These are phyloP conservation scores for Corylus heterophylla DNA, from an alignment of 306 rosid species.

Conservation along the genomic window DNA sequence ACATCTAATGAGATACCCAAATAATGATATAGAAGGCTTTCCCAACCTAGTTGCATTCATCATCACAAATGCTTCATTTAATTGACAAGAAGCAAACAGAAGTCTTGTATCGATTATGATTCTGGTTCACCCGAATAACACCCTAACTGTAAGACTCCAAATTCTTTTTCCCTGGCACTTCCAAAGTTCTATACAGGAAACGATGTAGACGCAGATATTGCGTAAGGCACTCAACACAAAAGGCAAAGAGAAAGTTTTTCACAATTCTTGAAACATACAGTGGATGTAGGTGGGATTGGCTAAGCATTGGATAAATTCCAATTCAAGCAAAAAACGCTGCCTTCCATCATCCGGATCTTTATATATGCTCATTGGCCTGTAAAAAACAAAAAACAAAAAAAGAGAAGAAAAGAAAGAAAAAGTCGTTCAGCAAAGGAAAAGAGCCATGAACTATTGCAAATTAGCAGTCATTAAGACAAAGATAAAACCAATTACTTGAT, in stretches of 20 bases:
- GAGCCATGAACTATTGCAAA: conserved; percentile 13
- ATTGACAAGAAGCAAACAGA: neutral
- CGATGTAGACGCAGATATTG: conserved; percentile 6
- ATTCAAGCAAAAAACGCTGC: conserved; percentile 88
- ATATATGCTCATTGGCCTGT: conserved; percentile 66
- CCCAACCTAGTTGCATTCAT: neutral
- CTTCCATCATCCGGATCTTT: conserved; percentile 94
- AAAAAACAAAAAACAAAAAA: conserved; percentile 1
- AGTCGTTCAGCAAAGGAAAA: conserved; percentile 14
- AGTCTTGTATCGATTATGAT: neutral
- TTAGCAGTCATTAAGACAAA: neutral
- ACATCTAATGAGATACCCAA: neutral
- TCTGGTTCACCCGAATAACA: neutral
- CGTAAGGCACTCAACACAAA: conserved; percentile 17
- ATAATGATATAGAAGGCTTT: neutral
- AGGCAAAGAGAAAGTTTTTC: conserved; percentile 6
- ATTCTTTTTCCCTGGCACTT: neutral
- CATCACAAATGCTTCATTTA: neutral
- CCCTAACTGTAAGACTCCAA: neutral
- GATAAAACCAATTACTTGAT: neutral
- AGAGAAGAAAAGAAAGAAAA: neutral
- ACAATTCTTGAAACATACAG: conserved; percentile 43
- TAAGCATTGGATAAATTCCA: conserved; percentile 92
- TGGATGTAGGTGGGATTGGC: conserved; percentile 96
- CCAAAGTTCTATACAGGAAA: neutral